Evolutionary conservation across 305 asterid genomes (phyloP).

Genomic region (Plantago coronopus): DNA sequence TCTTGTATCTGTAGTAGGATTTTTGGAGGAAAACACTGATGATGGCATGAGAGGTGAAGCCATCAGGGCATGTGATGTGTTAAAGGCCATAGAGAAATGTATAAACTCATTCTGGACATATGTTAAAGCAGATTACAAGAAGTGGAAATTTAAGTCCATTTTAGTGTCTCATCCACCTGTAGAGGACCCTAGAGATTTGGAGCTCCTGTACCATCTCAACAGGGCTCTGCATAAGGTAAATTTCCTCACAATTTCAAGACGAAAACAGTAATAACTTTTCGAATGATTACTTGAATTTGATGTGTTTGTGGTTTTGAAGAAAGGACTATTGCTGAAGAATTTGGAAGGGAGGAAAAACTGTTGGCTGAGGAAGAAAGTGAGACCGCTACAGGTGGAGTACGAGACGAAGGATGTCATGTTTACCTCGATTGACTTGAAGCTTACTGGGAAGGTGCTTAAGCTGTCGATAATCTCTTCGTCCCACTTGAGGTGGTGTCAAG

Average conservation of each 20-base stretch:
- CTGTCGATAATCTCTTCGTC: conserved; percentile 35
- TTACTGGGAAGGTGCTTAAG: conserved; percentile 38
- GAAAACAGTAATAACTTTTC: background rate
- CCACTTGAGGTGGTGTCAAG: conserved; percentile 53
- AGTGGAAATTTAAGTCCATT: conserved; percentile 28
- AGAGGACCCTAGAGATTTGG: conserved; percentile 57
- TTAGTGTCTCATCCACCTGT: conserved; percentile 30
- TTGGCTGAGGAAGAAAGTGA: conserved; percentile 43
- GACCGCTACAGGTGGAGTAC: conserved; percentile 16
- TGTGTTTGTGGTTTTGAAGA: conserved; percentile 25
- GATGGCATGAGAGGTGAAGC: conserved; percentile 25
- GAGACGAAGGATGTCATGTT: conserved; percentile 32
- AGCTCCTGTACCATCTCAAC: conserved; percentile 32
- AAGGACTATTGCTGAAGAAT: conserved; percentile 34
- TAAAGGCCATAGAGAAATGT: conserved; percentile 43
- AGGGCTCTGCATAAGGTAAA: conserved; percentile 44
- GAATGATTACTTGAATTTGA: background rate
- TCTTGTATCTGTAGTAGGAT: too few relatives aligned
- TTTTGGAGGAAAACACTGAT: conserved; percentile 23
- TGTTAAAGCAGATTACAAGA: conserved; percentile 30
- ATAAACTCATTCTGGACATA: conserved; percentile 41
- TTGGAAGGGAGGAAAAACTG: conserved; percentile 40
- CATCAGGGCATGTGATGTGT: conserved; percentile 31
- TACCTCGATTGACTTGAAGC: conserved; percentile 38
- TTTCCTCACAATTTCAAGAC: background rate